Evolutionary conservation across 306 rosid genomes (phyloP).

Genomic region (Sicyos baderoa): DNA sequence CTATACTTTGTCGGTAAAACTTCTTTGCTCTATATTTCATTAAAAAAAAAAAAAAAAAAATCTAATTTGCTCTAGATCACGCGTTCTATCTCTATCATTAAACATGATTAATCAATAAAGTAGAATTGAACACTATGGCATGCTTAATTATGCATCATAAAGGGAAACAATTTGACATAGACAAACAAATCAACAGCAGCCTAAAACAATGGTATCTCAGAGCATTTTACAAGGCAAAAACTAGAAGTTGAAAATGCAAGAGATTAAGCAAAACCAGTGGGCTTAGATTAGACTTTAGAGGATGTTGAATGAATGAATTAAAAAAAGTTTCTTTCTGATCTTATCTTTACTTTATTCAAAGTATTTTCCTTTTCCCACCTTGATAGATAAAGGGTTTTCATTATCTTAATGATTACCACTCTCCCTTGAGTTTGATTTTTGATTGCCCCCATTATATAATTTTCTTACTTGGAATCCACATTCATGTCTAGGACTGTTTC

Average conservation of each 20-base stretch:
- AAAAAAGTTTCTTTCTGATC: neutral
- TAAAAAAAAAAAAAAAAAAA: no score
- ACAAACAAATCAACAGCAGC: no score
- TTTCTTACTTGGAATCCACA: neutral
- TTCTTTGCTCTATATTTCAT: no score
- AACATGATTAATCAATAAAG: neutral
- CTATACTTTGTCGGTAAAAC: neutral
- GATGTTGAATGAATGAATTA: constrained; percentile 7
- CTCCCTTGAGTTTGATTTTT: constrained; percentile 9
- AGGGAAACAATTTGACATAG: no score
- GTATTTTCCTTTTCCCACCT: neutral
- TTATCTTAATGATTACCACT: constrained; percentile 16
- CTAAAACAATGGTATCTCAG: no score
- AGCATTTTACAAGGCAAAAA: no score
- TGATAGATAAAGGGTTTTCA: constrained; percentile 7
- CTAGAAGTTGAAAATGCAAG: no score
- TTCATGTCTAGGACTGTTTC: neutral
- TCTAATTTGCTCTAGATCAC: no score
- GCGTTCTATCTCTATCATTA: constrained; percentile 10
- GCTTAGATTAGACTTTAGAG: neutral
- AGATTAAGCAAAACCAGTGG: no score
- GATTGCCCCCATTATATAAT: constrained; percentile 7
- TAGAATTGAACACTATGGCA: neutral
- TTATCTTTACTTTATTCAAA: constrained; percentile 13
- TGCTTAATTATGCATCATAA: no score